phyloP scores from a whole-genome alignment of 257 asterid genomes.

The Penstemon newberryi region DNA sequence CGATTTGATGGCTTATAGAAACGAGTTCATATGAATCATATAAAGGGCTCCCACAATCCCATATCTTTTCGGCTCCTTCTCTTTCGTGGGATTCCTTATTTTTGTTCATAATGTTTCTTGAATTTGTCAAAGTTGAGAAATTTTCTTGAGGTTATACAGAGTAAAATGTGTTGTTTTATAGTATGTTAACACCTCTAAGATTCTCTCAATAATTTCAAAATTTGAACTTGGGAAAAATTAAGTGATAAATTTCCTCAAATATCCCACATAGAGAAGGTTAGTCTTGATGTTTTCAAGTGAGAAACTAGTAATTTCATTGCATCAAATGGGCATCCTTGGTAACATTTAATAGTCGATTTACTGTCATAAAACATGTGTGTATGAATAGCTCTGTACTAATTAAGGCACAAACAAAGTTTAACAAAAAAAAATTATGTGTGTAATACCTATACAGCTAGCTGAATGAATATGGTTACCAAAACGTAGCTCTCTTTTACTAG shows the following conservation, averaged over 20 bases:
- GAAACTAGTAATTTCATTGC: slow-evolving; percentile 4
- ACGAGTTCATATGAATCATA: slow-evolving; percentile 69
- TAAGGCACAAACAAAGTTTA: not conserved
- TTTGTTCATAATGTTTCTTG: slow-evolving; percentile 9
- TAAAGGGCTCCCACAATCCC: slow-evolving; percentile 68
- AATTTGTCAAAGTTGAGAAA: not conserved
- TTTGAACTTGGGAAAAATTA: slow-evolving; percentile 20
- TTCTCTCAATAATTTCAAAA: not conserved
- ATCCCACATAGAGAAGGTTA: not conserved
- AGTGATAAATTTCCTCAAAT: slow-evolving; percentile 1
- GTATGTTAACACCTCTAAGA: not conserved
- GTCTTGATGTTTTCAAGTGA: not conserved
- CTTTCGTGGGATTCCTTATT: slow-evolving; percentile 5
- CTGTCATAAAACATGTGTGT: slow-evolving; percentile 13
- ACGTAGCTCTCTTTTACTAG: too few species aligned
- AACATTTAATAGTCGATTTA: slow-evolving; percentile 20
- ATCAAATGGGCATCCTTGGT: not conserved
- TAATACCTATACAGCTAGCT: too few species aligned
- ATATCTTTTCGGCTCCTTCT: slow-evolving; percentile 25
- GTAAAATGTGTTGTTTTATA: slow-evolving; percentile 1
- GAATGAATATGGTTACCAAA: too few species aligned
- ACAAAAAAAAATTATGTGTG: too few species aligned
- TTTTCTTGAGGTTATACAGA: not conserved
- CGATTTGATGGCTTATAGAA: slow-evolving; percentile 53
- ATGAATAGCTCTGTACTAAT: not conserved